phyloP scores from a whole-genome alignment of 2,329 filamentous ascomycete genomes.

The Botrytis cinerea region DNA sequence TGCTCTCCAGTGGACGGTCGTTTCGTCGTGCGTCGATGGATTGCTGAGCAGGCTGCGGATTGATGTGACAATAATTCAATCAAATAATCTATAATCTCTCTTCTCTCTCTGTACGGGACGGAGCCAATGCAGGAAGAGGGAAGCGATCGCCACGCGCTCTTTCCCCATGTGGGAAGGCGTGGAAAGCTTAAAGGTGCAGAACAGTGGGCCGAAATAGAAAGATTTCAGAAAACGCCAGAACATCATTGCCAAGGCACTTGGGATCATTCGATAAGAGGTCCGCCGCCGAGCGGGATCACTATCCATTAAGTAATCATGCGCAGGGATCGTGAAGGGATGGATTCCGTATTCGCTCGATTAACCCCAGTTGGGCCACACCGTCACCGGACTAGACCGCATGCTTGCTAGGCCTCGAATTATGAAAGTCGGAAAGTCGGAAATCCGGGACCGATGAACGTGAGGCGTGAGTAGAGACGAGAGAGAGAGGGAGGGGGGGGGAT shows the following conservation, averaged over 20 bases:
- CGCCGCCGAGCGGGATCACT: neutral
- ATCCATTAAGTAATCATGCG: neutral
- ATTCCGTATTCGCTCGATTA: conserved; percentile 5
- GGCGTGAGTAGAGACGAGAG: neutral
- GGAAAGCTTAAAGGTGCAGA: neutral
- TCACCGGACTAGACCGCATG: neutral
- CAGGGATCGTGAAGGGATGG: neutral
- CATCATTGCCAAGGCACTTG: conserved; percentile 15
- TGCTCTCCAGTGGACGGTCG: too few species aligned
- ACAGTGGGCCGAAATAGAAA: neutral
- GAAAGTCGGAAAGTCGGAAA: neutral
- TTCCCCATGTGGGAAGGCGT: neutral
- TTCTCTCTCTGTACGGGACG: neutral
- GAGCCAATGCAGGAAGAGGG: neutral
- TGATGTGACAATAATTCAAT: neutral
- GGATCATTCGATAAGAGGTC: conserved; percentile 8
- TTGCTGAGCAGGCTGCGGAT: too few species aligned
- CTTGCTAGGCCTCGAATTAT: neutral
- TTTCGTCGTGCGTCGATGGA: too few species aligned
- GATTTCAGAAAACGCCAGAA: neutral
- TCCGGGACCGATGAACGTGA: neutral
- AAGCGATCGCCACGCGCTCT: neutral
- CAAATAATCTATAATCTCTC: neutral
- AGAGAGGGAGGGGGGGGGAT: neutral
- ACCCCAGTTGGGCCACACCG: neutral